Conservation (phyloP, 768 basidiomycete species). For the Cyathus striatus region DNA sequence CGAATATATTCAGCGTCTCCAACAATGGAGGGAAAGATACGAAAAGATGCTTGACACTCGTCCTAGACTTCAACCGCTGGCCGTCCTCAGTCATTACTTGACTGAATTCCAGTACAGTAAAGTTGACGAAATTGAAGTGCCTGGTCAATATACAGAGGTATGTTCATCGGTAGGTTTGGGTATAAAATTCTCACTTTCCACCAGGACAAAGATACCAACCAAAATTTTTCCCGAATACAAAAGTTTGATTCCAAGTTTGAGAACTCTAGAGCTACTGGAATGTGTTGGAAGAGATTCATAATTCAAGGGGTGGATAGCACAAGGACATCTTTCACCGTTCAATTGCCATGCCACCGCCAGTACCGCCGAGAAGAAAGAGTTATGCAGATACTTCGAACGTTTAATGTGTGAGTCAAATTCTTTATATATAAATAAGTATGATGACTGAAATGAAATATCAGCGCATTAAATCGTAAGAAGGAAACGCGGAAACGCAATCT, state of each 20-base stretch:
- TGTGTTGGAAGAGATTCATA: constrained; percentile 85
- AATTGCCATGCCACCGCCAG: constrained; percentile 80
- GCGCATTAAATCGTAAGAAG: constrained; percentile 81
- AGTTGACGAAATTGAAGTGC: constrained; percentile 96
- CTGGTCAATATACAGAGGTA: constrained; percentile 99
- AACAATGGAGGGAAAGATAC: constrained; percentile 89
- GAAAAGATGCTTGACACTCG: constrained; percentile 79
- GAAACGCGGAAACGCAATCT: constrained; percentile 91
- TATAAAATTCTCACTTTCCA: background rate
- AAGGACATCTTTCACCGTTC: constrained; percentile 85
- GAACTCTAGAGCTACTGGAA: constrained; percentile 80
- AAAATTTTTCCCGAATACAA: constrained; percentile 84
- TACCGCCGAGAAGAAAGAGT: constrained; percentile 90
- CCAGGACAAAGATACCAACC: constrained; percentile 92
- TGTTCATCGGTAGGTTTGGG: constrained; percentile 1
- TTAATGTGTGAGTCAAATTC: constrained; percentile 74
- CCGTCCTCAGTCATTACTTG: constrained; percentile 85
- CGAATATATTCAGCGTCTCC: constrained; percentile 87
- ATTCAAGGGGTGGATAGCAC: constrained; percentile 90
- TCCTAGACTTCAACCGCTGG: constrained; percentile 80
- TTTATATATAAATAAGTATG: constrained; percentile 2
- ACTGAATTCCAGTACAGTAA: constrained; percentile 97
- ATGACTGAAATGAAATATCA: constrained; percentile 30
- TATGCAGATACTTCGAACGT: constrained; percentile 88
- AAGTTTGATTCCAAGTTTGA: constrained; percentile 91